Evolutionary conservation across 2,329 filamentous ascomycete genomes (phyloP).

Genomic region (Aspergillus phoenicis): DNA sequence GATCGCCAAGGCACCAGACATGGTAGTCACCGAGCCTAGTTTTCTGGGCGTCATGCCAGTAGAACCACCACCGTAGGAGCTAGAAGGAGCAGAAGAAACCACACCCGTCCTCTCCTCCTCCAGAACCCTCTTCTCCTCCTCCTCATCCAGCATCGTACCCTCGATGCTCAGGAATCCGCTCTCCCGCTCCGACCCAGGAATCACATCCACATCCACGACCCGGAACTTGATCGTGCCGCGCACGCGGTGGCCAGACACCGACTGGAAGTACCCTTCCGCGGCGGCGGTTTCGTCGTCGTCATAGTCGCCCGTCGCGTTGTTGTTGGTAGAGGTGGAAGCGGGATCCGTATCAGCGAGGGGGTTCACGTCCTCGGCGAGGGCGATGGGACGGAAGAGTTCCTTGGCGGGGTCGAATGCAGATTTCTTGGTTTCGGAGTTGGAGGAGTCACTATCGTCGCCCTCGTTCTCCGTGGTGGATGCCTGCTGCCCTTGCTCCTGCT

Average conservation of each 20-base stretch:
- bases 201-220: constrained; percentile 77
- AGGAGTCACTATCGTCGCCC: constrained; percentile 22
- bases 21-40: constrained; percentile 8
- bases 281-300: constrained; percentile 56
- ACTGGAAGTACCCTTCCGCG: constrained; percentile 73
- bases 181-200: constrained; percentile 68
- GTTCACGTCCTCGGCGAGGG: constrained; percentile 5
- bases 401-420: constrained; percentile 39
- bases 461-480: constrained; percentile 23
- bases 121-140: constrained; percentile 65
- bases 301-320: background rate
- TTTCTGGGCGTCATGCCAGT: background rate
- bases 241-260: constrained; percentile 69
- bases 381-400: constrained; percentile 36
- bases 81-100: background rate
- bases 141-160: constrained; percentile 76
- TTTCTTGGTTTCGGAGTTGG: constrained; percentile 10
- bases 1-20: constrained; percentile 27
- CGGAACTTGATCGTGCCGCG: constrained; percentile 72
- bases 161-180: constrained; percentile 83
- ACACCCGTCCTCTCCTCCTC: constrained; percentile 52
- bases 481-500: background rate
- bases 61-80: no score
- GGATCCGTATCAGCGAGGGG: constrained; percentile 29
- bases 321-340: constrained; percentile 20